Conservation (phyloP, 2,329 filamentous ascomycete species). For the Aspergillaceae sp. region DNA sequence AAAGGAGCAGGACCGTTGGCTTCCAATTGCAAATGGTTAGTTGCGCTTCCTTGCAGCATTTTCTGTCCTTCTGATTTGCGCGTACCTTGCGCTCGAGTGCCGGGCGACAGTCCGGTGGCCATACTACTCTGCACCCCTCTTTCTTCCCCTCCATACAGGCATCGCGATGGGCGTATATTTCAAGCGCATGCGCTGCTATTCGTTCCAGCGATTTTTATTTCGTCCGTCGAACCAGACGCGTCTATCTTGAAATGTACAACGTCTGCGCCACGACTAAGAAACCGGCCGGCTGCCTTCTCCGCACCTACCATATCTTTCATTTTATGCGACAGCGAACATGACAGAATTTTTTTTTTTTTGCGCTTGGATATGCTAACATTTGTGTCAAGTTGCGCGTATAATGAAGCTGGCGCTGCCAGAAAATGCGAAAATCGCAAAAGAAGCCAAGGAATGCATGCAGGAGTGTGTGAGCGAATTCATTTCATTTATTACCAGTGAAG, state of each 20-base stretch:
- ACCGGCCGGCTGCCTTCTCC: too few relatives aligned
- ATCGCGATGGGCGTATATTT: constrained; percentile 5
- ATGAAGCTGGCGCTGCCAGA: constrained; percentile 98
- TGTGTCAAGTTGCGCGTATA: constrained; percentile 93
- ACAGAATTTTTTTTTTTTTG: neutral
- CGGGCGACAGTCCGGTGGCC: constrained; percentile 20
- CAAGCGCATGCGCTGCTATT: constrained; percentile 13
- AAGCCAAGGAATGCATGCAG: constrained; percentile 99
- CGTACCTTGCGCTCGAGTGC: constrained; percentile 33
- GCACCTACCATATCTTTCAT: neutral
- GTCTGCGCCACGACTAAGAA: too few relatives aligned
- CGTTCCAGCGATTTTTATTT: neutral
- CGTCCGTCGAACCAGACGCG: neutral
- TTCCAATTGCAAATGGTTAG: constrained; percentile 99
- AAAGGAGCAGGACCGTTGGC: constrained; percentile 98
- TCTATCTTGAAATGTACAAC: neutral
- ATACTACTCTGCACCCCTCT: constrained; percentile 22
- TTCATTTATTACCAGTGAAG: constrained; percentile 98
- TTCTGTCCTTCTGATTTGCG: constrained; percentile 44
- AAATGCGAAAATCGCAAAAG: constrained; percentile 98
- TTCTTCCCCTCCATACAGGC: constrained; percentile 20
- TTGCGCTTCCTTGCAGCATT: constrained; percentile 40
- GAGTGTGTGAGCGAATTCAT: constrained; percentile 99
- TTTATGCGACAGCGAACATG: neutral
- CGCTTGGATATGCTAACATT: constrained; percentile 13